These are phyloP conservation scores for Thermoascus crustaceus DNA, from an alignment of 2,329 filamentous ascomycete species.

Conservation along the genomic window DNA sequence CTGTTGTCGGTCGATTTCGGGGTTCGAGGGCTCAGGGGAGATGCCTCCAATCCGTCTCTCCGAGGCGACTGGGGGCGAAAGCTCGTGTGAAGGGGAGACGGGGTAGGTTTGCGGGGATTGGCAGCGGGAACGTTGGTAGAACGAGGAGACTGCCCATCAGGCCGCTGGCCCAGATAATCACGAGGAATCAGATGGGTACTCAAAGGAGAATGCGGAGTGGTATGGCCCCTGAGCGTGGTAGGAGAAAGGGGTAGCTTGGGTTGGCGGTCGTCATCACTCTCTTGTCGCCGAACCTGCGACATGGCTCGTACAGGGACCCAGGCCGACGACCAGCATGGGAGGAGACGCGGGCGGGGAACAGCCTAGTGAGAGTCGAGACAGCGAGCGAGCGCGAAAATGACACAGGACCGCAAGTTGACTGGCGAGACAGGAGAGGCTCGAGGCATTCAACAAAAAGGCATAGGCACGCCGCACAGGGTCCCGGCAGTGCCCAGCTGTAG, in stretches of 20 bases:
- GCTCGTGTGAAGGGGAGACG: conserved; percentile 24
- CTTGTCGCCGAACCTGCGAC: conserved; percentile 27
- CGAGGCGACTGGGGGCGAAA: conserved; percentile 14
- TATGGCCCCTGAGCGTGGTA: conserved; percentile 7
- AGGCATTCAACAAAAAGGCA: neutral
- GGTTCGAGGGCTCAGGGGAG: conserved; percentile 19
- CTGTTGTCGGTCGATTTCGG: conserved; percentile 16
- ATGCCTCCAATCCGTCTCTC: conserved; percentile 15
- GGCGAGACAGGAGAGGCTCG: neutral
- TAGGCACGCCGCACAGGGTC: too few relatives aligned
- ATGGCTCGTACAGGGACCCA: conserved; percentile 20
- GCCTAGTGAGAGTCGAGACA: neutral
- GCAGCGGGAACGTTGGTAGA: conserved; percentile 13
- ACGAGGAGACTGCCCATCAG: conserved; percentile 18
- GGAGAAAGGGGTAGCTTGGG: conserved; percentile 4
- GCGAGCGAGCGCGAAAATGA: neutral
- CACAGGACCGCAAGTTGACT: conserved; percentile 2
- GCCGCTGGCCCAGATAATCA: conserved; percentile 25
- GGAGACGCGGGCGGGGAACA: neutral
- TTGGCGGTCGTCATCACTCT: conserved; percentile 15
- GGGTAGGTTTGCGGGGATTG: conserved; percentile 20
- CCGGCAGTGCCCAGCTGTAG: neutral
- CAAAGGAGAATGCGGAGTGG: conserved; percentile 9
- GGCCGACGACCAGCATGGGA: conserved; percentile 7
- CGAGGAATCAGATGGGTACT: conserved; percentile 26